Conservation (phyloP, 73 alveolate species). For the Loxodes magnus region DNA sequence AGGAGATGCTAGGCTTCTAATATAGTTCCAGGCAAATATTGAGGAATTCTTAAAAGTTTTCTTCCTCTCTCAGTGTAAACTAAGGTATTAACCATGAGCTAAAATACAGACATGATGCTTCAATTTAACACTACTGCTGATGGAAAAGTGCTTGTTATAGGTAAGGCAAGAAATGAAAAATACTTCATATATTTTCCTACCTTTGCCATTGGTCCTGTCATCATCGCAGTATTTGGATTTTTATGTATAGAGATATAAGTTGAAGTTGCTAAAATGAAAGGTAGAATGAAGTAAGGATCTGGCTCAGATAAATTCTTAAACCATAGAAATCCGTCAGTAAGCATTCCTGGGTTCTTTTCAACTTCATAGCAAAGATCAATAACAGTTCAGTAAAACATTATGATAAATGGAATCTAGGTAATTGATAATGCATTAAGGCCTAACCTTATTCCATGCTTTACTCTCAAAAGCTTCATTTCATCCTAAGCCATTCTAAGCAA, state of each 20-base stretch:
- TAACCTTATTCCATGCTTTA: slow-evolving; percentile 57
- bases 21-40: slow-evolving; percentile 70
- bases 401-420: slow-evolving; percentile 56
- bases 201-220: slow-evolving; percentile 27
- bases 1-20: no score
- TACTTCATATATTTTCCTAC: slow-evolving; percentile 39
- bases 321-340: slow-evolving; percentile 80
- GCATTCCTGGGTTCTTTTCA: slow-evolving; percentile 45
- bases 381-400: slow-evolving; percentile 59
- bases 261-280: slow-evolving; percentile 45
- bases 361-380: slow-evolving; percentile 43
- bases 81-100: slow-evolving; percentile 31
- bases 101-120: slow-evolving; percentile 43
- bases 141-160: slow-evolving; percentile 78
- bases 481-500: slow-evolving; percentile 38
- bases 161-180: slow-evolving; percentile 52
- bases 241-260: slow-evolving; percentile 42
- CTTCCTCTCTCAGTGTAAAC: slow-evolving; percentile 31
- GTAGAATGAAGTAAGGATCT: slow-evolving; percentile 75
- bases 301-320: slow-evolving; percentile 70
- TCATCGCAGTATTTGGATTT: slow-evolving; percentile 57
- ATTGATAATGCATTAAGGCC: slow-evolving; percentile 37
- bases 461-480: slow-evolving; percentile 30
- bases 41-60: slow-evolving; percentile 55
- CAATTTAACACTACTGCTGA: slow-evolving; percentile 72